Evolutionary conservation across 495 filamentous ascomycete species (phyloP).

Genomic region (Hypoxylon crocopeplum): DNA sequence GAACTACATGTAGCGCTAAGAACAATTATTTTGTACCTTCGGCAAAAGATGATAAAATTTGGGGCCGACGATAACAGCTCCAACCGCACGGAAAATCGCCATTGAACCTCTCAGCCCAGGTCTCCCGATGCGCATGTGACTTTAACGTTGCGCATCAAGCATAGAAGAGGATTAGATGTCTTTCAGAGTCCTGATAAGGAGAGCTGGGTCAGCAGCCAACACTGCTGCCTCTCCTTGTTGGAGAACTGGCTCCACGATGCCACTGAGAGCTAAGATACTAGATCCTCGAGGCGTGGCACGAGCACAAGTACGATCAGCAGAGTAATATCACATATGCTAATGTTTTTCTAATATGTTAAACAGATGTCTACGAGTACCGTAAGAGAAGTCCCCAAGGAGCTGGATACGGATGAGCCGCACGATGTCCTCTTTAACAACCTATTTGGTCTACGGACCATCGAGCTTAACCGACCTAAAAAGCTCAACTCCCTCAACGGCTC

Average conservation of each 20-base stretch:
- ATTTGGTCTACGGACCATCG: conserved; percentile 89
- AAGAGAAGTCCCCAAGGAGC: conserved; percentile 53
- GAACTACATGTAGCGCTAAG: no score
- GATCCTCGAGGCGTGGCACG: conserved; percentile 63
- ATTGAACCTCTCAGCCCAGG: conserved; percentile 12
- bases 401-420: conserved; percentile 74
- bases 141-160: conserved; percentile 34
- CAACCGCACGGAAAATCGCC: conserved; percentile 10
- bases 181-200: conserved; percentile 46
- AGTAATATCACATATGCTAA: neutral
- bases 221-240: conserved; percentile 47
- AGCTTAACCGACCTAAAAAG: conserved; percentile 92
- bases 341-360: conserved; percentile 7
- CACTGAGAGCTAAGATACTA: conserved; percentile 82
- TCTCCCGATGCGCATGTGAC: conserved; percentile 34
- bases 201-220: conserved; percentile 48
- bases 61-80: conserved; percentile 18
- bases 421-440: conserved; percentile 90
- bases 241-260: conserved; percentile 66
- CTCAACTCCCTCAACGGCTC: conserved; percentile 89
- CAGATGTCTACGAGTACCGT: conserved; percentile 65
- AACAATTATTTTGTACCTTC: no score
- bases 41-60: conserved; percentile 33
- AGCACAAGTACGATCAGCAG: conserved; percentile 49
- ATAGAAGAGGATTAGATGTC: conserved; percentile 47